A percentile compares a stretch with the other conserved stretches of the same genome.
These are phyloP conservation scores for Paramecium pentaurelia DNA, from an alignment of 73 alveolate genomes.

Conservation along the genomic window DNA sequence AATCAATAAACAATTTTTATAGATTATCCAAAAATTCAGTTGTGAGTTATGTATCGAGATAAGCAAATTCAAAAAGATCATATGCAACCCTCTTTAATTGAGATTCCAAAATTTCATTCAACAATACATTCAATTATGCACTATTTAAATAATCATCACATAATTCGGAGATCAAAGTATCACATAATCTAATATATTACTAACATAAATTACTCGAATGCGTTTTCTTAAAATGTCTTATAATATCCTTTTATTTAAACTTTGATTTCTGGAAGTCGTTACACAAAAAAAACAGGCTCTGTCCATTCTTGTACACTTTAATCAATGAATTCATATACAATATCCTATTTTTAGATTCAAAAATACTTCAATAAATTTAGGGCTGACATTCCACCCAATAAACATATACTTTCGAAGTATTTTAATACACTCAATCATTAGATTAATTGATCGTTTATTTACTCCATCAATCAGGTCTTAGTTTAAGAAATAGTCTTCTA, in stretches of 20 bases:
- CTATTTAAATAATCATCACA: not conserved
- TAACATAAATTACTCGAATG: not conserved
- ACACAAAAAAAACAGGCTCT: not conserved
- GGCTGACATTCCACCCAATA: not conserved
- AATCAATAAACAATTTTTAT: not conserved
- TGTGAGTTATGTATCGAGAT: not conserved
- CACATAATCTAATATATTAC: not conserved
- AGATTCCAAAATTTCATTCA: conserved; percentile 19
- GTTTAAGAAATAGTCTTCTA: not conserved
- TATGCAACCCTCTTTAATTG: conserved; percentile 20
- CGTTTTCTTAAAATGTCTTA: conserved; percentile 16
- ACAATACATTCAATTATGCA: not conserved
- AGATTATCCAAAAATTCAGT: not conserved
- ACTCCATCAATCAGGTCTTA: not conserved
- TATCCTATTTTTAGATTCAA: not conserved
- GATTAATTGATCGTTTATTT: not conserved
- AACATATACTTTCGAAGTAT: not conserved
- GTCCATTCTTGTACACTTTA: not conserved
- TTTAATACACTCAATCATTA: not conserved
- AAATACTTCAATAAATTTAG: not conserved
- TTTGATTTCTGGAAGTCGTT: not conserved
- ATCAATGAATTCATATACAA: not conserved
- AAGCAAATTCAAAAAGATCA: conserved; percentile 38
- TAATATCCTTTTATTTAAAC: not conserved
- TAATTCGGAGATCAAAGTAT: not conserved